These are phyloP conservation scores for Desmodesmus armatus DNA, from an alignment of 139 green algal species.

Conservation along the genomic window DNA sequence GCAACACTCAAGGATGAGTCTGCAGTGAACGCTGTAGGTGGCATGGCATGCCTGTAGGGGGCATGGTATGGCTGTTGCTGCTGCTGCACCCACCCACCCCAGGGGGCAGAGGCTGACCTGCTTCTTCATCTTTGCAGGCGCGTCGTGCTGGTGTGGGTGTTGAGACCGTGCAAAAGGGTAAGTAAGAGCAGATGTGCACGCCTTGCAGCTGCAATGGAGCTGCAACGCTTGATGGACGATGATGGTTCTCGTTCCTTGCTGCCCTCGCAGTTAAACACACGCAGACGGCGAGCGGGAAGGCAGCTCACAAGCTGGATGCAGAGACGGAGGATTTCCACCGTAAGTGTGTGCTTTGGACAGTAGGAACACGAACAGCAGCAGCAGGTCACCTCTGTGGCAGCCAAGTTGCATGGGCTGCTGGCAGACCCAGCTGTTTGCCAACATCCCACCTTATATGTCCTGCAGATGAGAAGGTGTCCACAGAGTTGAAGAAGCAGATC, in stretches of 20 bases:
- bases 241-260: not conserved
- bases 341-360: slow-evolving; percentile 46
- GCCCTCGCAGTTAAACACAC: not conserved
- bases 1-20: slow-evolving; percentile 27
- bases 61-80: not conserved
- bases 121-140: slow-evolving; percentile 44
- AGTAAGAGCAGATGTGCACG: not conserved
- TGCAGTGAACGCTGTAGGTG: slow-evolving; percentile 71
- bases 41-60: no score
- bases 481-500: slow-evolving; percentile 96
- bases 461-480: slow-evolving; percentile 89
- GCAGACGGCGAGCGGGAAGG: slow-evolving; percentile 61
- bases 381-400: not conserved
- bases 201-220: not conserved
- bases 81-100: no score
- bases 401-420: not conserved
- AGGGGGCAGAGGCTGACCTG: no score
- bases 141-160: slow-evolving; percentile 61
- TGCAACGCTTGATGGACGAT: not conserved
- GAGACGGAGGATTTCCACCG: slow-evolving; percentile 90
- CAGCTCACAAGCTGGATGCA: slow-evolving; percentile 85
- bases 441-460: no score
- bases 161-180: slow-evolving; percentile 80
- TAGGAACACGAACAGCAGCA: not conserved
- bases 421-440: not conserved